Conservation (phyloP, 139 green algal genomes). For the Chlorella sp. region DNA sequence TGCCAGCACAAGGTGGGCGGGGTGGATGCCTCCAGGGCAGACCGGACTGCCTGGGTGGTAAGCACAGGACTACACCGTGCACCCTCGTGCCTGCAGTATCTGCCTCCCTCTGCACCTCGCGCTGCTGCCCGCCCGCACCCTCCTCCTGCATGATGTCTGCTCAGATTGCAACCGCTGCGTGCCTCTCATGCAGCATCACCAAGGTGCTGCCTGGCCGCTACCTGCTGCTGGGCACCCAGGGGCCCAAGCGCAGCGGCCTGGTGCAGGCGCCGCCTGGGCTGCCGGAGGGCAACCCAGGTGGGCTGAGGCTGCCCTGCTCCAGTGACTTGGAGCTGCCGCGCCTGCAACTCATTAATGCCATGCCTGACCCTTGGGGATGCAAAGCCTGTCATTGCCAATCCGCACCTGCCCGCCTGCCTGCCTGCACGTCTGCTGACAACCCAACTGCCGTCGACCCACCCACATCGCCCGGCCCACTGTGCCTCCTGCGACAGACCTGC, state of each 20-base stretch:
- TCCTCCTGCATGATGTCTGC: neutral
- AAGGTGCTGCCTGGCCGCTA: conserved; percentile 36
- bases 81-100: neutral
- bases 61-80: too few species aligned
- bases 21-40: too few species aligned
- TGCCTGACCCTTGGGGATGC: too few species aligned
- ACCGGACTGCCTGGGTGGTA: too few species aligned
- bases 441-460: too few species aligned
- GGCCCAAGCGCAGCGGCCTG: conserved; percentile 51
- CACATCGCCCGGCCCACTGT: too few species aligned
- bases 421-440: conserved; percentile 36
- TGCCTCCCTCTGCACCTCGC: neutral
- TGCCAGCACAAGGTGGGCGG: neutral
- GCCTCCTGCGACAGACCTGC: too few species aligned
- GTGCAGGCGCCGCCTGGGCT: conserved; percentile 48
- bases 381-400: too few species aligned
- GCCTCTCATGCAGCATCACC: neutral
- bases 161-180: neutral
- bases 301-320: too few species aligned
- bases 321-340: too few species aligned
- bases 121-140: neutral
- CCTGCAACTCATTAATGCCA: too few species aligned
- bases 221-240: conserved; percentile 47
- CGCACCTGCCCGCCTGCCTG: too few species aligned
- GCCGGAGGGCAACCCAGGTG: conserved; percentile 52